Evolutionary conservation across 225 moss, liverwort and hornwort genomes (phyloP).

Genomic region (Neckera pumila): DNA sequence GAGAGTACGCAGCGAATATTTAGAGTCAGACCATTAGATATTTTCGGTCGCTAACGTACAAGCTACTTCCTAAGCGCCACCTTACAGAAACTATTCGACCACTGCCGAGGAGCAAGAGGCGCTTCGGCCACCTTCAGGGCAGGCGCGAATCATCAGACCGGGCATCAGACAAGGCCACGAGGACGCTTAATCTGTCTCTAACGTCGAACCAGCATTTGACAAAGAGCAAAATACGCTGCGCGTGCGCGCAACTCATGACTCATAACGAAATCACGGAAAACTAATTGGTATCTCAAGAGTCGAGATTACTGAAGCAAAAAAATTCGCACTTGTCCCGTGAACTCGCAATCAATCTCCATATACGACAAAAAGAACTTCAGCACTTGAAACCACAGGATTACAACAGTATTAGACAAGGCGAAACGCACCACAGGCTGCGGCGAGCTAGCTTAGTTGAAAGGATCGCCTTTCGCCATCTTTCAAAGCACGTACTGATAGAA

Average conservation of each 20-base stretch:
- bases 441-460: neutral
- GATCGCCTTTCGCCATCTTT: neutral
- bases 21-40: neutral
- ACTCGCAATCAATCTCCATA: neutral
- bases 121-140: neutral
- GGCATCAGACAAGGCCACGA: neutral
- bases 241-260: neutral
- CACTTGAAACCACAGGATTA: neutral
- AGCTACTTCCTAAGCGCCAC: neutral
- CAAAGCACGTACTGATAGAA: neutral
- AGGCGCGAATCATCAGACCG: too few species aligned
- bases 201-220: neutral
- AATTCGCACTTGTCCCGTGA: neutral
- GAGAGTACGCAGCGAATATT: neutral
- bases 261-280: neutral
- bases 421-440: neutral
- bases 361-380: neutral
- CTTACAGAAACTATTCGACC: neutral
- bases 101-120: neutral
- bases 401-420: neutral
- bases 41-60: neutral
- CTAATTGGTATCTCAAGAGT: neutral
- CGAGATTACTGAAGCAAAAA: neutral
- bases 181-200: neutral
- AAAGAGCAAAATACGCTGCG: neutral